Percentiles rank a stretch among this genome's conserved stretches.
Evolutionary conservation across 306 rosid species (phyloP).

Genomic region (Pueraria montana): DNA sequence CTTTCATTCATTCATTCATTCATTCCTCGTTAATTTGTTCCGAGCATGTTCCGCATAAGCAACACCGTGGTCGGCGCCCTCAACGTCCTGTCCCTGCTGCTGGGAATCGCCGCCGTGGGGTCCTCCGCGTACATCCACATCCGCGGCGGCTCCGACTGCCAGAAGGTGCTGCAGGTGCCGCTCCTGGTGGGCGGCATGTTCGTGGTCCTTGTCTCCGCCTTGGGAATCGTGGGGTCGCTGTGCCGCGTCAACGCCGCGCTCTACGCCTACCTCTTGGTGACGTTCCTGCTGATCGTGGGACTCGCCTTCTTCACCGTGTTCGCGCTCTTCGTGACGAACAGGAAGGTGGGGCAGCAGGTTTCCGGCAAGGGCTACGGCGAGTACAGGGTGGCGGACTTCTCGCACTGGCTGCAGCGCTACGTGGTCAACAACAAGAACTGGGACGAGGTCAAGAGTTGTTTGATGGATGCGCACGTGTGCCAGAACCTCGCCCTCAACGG

Average conservation of each 20-base stretch:
- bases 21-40: too few relatives aligned
- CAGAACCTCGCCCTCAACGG: conserved; percentile 51
- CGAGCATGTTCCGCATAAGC: conserved; percentile 64
- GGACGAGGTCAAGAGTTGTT: conserved; percentile 73
- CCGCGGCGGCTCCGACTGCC: conserved; percentile 64
- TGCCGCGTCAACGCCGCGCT: conserved; percentile 61
- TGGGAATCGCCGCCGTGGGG: conserved; percentile 61
- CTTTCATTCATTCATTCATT: too few relatives aligned
- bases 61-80: conserved; percentile 69
- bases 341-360: conserved; percentile 57
- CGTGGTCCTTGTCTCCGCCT: conserved; percentile 57
- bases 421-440: conserved; percentile 73
- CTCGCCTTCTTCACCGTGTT: conserved; percentile 69
- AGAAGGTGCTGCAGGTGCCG: conserved; percentile 66
- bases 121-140: conserved; percentile 55
- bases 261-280: conserved; percentile 60
- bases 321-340: conserved; percentile 68
- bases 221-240: conserved; percentile 72
- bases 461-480: conserved; percentile 69
- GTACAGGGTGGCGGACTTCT: conserved; percentile 66
- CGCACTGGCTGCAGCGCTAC: conserved; percentile 76
- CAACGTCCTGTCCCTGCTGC: conserved; percentile 61
- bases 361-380: conserved; percentile 67
- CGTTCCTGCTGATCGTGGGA: conserved; percentile 64
- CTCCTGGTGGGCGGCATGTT: conserved; percentile 65